Conservation (phyloP, 2,329 filamentous ascomycete species). For the Cytospora mali region DNA sequence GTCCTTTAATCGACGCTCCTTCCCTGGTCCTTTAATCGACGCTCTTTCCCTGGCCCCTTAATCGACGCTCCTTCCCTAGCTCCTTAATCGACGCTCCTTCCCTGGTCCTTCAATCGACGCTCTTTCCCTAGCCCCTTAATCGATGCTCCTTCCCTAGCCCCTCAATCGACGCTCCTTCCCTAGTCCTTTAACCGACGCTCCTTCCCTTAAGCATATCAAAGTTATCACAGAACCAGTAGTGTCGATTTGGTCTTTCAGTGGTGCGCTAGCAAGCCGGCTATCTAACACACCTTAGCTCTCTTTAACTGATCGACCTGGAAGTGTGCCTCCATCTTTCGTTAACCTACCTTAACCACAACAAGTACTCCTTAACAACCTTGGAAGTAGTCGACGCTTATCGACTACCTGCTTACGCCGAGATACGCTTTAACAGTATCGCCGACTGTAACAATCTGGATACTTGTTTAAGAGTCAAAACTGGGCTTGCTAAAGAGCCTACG, state of each 20-base stretch:
- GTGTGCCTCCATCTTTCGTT: not conserved
- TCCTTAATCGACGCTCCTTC: too few species aligned
- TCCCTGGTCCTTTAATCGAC: not conserved
- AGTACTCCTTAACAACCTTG: not conserved
- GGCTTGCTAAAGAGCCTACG: not conserved
- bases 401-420: not conserved
- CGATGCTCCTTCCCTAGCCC: too few species aligned
- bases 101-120: too few species aligned
- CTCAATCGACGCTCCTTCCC: too few species aligned
- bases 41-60: not conserved
- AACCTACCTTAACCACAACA: not conserved
- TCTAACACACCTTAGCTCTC: not conserved
- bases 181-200: not conserved
- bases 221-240: not conserved
- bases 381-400: not conserved
- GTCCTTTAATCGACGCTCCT: too few species aligned
- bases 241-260: not conserved
- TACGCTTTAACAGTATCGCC: not conserved
- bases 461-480: not conserved
- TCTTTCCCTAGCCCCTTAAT: too few species aligned
- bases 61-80: too few species aligned
- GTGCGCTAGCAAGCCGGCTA: not conserved
- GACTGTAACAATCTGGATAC: not conserved
- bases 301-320: not conserved
- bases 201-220: not conserved